These are phyloP conservation scores for Thelonectria olida DNA, from an alignment of 2,329 filamentous ascomycete species.

Conservation along the genomic window DNA sequence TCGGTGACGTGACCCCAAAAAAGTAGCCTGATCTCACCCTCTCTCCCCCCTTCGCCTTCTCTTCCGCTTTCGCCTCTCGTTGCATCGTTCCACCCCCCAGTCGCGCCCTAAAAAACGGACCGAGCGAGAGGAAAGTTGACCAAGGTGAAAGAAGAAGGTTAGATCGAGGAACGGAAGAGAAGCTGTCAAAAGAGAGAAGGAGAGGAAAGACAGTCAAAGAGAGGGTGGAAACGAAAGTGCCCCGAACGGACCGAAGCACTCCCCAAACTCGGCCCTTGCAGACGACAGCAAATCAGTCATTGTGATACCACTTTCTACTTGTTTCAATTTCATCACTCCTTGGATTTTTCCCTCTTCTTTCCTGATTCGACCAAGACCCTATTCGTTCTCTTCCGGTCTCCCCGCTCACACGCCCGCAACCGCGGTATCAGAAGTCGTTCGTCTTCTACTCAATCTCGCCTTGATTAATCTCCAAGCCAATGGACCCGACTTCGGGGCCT, in stretches of 20 bases:
- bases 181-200: background rate
- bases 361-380: background rate
- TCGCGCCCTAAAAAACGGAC: constrained; percentile 3
- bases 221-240: constrained; percentile 1
- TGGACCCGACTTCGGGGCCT: constrained; percentile 45
- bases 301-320: constrained; percentile 7
- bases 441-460: background rate
- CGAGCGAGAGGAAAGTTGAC: constrained; percentile 11
- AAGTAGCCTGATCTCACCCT: background rate
- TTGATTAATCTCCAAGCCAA: constrained; percentile 27
- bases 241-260: constrained; percentile 15
- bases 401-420: background rate
- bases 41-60: background rate
- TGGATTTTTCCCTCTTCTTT: background rate
- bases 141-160: background rate
- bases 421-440: constrained; percentile 2
- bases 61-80: background rate
- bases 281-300: constrained; percentile 1
- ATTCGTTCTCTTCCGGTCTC: background rate
- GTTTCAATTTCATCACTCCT: constrained; percentile 1
- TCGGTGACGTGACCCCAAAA: constrained; percentile 9
- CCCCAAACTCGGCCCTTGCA: constrained; percentile 13
- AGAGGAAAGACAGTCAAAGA: background rate
- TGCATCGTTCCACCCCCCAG: background rate
- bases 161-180: background rate